These are phyloP conservation scores for Isatis lusitanica DNA, from an alignment of 441 rosid species.

Conservation along the genomic window DNA sequence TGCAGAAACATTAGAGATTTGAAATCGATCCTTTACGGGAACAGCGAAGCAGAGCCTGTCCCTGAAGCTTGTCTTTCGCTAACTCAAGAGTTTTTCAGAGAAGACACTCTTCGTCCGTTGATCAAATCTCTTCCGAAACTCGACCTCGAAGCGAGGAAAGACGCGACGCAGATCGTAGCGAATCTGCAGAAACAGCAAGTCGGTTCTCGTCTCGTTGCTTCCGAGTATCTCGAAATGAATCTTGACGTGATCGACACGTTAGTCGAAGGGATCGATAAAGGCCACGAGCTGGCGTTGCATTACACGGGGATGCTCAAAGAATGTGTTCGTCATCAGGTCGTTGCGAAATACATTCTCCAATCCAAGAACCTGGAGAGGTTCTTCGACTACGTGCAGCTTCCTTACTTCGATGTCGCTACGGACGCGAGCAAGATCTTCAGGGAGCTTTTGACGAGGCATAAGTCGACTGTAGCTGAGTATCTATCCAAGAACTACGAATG, in stretches of 20 bases:
- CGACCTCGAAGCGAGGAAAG: constrained; percentile 48
- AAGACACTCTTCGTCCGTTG: constrained; percentile 52
- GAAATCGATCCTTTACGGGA: constrained; percentile 50
- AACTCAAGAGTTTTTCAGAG: constrained; percentile 56
- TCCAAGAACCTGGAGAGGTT: constrained; percentile 59
- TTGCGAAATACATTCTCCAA: constrained; percentile 63
- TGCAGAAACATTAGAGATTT: constrained; percentile 44
- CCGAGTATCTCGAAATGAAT: constrained; percentile 57
- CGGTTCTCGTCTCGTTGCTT: constrained; percentile 48
- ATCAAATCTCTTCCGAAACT: constrained; percentile 46
- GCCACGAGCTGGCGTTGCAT: constrained; percentile 49
- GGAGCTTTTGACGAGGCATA: constrained; percentile 85
- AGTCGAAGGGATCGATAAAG: constrained; percentile 43
- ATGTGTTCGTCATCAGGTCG: constrained; percentile 67
- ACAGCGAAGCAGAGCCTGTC: constrained; percentile 50
- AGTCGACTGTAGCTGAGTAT: constrained; percentile 75
- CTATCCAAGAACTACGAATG: constrained; percentile 67
- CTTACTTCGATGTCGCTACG: constrained; percentile 74
- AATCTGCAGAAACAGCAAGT: constrained; percentile 67
- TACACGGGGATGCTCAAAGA: constrained; percentile 63
- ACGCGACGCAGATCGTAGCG: constrained; percentile 58
- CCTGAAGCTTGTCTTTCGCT: constrained; percentile 56
- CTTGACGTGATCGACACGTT: constrained; percentile 54
- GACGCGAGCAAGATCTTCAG: constrained; percentile 78
- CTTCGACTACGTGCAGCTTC: constrained; percentile 64